Evolutionary conservation across 2,329 filamentous ascomycete genomes (phyloP).

Genomic region (Zarea fungicola): DNA sequence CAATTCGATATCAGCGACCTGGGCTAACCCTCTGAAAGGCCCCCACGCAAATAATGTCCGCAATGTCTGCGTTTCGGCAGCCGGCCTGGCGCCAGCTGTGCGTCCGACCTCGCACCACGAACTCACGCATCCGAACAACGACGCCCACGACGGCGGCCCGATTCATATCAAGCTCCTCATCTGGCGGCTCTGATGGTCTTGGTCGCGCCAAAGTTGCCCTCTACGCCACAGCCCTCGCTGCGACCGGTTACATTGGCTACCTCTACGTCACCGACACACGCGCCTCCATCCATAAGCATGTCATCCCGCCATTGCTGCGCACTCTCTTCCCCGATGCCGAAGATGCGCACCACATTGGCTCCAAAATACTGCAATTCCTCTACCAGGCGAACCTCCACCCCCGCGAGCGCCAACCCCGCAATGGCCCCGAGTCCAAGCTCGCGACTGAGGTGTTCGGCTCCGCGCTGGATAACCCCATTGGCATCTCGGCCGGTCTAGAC

Average conservation of each 20-base stretch:
- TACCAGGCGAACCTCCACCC: slow-evolving; percentile 73
- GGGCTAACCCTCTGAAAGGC: not conserved
- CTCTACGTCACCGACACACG: slow-evolving; percentile 71
- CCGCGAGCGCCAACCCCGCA: slow-evolving; percentile 61
- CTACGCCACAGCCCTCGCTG: slow-evolving; percentile 37
- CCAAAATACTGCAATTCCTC: slow-evolving; percentile 63
- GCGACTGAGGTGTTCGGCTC: slow-evolving; percentile 64
- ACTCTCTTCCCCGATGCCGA: slow-evolving; percentile 70
- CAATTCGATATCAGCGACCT: not conserved
- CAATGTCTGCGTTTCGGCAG: slow-evolving; percentile 5
- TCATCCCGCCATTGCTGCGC: slow-evolving; percentile 62
- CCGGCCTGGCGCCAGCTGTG: slow-evolving; percentile 4
- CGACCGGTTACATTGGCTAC: slow-evolving; percentile 46
- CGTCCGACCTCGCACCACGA: slow-evolving; percentile 1
- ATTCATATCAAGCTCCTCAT: slow-evolving; percentile 22
- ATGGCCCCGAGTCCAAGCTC: slow-evolving; percentile 28
- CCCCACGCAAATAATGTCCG: slow-evolving; percentile 1
- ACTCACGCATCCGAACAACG: not conserved
- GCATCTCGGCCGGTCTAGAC: slow-evolving; percentile 91
- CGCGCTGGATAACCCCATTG: slow-evolving; percentile 76
- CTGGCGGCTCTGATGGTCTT: slow-evolving; percentile 22
- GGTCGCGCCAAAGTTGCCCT: slow-evolving; percentile 33
- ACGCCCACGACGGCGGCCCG: slow-evolving; percentile 1
- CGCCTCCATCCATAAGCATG: slow-evolving; percentile 62
- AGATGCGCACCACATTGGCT: slow-evolving; percentile 83